Conservation (phyloP, 257 asterid genomes). For the Leptodermis oblonga region DNA sequence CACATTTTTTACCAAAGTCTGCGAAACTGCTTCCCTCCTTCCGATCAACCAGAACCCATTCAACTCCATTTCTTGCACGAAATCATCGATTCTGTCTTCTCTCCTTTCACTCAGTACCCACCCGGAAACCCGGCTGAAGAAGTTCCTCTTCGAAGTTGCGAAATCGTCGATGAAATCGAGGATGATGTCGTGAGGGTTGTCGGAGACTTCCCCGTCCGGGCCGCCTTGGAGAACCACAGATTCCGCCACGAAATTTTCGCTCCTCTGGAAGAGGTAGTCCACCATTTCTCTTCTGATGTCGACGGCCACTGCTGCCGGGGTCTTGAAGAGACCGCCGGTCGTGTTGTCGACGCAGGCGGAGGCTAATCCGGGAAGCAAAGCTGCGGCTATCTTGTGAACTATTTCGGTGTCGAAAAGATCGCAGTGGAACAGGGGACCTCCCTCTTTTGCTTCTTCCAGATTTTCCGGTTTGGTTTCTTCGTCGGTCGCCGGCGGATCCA, state of each 20-base stretch:
- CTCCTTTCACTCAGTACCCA: slow-evolving; percentile 68
- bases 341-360: slow-evolving; percentile 79
- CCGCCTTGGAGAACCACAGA: slow-evolving; percentile 53
- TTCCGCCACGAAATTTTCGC: slow-evolving; percentile 66
- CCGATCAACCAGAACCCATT: slow-evolving; percentile 70
- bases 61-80: slow-evolving; percentile 67
- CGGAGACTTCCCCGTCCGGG: slow-evolving; percentile 33
- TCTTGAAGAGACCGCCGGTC: slow-evolving; percentile 57
- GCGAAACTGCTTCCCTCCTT: slow-evolving; percentile 56
- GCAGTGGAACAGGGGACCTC: slow-evolving; percentile 40
- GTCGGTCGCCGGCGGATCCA: slow-evolving; percentile 18
- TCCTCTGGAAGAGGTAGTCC: slow-evolving; percentile 56
- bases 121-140: slow-evolving; percentile 55
- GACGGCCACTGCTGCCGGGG: slow-evolving; percentile 62
- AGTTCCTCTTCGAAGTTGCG: slow-evolving; percentile 50
- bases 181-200: slow-evolving; percentile 49
- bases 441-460: slow-evolving; percentile 45
- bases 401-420: slow-evolving; percentile 50
- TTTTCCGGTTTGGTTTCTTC: slow-evolving; percentile 37
- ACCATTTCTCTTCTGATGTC: slow-evolving; percentile 72
- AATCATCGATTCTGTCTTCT: slow-evolving; percentile 69
- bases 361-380: slow-evolving; percentile 62
- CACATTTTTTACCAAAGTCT: slow-evolving; percentile 53
- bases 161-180: slow-evolving; percentile 60
- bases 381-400: slow-evolving; percentile 60